Base-by-base conservation (phyloP, 225 moss, liverwort and hornwort genomes). In the Marchantia paleacea region DNA sequence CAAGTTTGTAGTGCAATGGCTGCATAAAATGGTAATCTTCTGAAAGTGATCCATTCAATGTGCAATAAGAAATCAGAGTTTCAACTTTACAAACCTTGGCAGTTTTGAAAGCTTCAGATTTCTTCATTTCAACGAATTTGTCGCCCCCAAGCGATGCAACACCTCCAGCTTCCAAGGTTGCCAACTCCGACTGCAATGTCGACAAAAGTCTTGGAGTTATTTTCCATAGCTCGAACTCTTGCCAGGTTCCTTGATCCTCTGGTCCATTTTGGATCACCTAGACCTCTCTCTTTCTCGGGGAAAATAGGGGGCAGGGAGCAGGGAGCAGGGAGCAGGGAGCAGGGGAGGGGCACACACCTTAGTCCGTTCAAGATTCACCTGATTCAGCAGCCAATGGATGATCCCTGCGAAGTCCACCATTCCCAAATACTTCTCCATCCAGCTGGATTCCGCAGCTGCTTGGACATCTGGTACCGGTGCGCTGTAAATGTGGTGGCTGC, bases 371-470 rank as follows among this genome's bases (percentile, higher is more conserved):
- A 65, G 7, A 78, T 25, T 78, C 79, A 79, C 79, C 69, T 79
- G 79, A 69, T 79, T 69, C 22, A 79, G 61, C 6, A 83, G 81
- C 93, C 93, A 93, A 14, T 90, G 90, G 28, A 93, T 90, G 80
- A 93, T 89, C 70, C 93, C 90, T 52, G 91, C 80, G 68, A 93
- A 93, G 81, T 93, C 93, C 25, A 91, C 82, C 75, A 93, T 86
- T 72, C 93, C 93, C 55, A 91, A 84, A 77, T 93, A 93, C 66
- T 63, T 88, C 86, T 93, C 93, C 69, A 73, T 72, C 88, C 88
- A 84, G 52, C 85, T 39, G 26, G 70, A 54, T 55, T 79, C 81
- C 31, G 25, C 74, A 2, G 66, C 52, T 79, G 80, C 76, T 24
- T 82, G 84, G 25, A 90, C 82, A 88, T 93, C 93, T 30, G 81